A percentile compares a stretch with the other conserved stretches of the same genome.
phyloP scores from a whole-genome alignment of 495 filamentous ascomycete species.

The Penicillium coprophilum region DNA sequence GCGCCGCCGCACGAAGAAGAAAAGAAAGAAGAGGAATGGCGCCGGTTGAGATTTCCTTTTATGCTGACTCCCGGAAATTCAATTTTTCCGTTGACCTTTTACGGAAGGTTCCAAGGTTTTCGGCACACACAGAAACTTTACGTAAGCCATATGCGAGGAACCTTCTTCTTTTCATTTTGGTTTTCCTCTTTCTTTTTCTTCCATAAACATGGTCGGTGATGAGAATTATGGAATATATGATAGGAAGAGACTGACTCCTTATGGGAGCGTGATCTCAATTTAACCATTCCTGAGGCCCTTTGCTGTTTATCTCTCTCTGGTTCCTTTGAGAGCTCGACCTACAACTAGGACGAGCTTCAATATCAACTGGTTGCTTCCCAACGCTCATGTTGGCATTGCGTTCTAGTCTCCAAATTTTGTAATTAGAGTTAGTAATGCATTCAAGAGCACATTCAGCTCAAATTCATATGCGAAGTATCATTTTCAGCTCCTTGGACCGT shows the following conservation, averaged over 20 bases:
- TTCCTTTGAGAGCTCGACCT: conserved; percentile 2
- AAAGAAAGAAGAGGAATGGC: conserved; percentile 38
- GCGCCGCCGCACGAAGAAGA: conserved; percentile 63
- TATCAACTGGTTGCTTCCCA: background rate
- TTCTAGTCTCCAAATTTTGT: background rate
- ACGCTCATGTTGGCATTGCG: background rate
- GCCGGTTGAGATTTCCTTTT: conserved; percentile 26
- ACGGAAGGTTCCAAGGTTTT: conserved; percentile 8
- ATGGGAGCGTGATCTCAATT: conserved; percentile 53
- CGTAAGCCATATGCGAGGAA: conserved; percentile 9
- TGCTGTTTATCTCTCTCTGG: conserved; percentile 17
- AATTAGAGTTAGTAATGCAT: background rate
- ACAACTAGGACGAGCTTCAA: background rate
- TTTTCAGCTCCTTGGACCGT: background rate
- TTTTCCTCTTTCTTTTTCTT: conserved; percentile 21
- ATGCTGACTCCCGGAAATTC: conserved; percentile 3
- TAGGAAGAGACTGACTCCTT: conserved; percentile 64
- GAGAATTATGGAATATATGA: conserved; percentile 53
- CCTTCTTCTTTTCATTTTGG: conserved; percentile 13
- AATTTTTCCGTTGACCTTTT: conserved; percentile 12
- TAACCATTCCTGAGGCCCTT: conserved; percentile 49
- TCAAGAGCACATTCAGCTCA: background rate
- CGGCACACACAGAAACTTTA: conserved; percentile 9
- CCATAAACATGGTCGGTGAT: conserved; percentile 50
- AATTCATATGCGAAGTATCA: background rate